Evolutionary conservation across 148 eudicot species (phyloP).

Genomic region (Cornus suecica): DNA sequence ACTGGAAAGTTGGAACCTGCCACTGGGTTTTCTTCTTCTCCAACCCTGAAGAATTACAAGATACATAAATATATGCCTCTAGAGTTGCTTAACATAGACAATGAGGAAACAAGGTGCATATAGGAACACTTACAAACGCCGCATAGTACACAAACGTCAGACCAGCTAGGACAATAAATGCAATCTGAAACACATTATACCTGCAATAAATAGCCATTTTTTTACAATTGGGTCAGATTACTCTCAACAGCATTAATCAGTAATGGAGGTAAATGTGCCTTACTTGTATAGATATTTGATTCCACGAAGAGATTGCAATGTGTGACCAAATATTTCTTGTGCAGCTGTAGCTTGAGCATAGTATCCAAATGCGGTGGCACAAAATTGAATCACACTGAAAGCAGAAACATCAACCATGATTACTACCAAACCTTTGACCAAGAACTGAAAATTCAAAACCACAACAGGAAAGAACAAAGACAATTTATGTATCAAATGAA

Average conservation of each 20-base stretch:
- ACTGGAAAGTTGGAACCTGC: conserved; percentile 77
- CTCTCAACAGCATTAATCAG: background rate
- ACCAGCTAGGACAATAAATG: conserved; percentile 66
- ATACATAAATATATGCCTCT: background rate
- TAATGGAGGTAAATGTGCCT: conserved; percentile 16
- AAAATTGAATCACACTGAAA: conserved; percentile 95
- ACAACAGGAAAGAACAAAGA: background rate
- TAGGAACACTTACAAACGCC: conserved; percentile 64
- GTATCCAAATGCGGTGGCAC: conserved; percentile 93
- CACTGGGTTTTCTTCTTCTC: conserved; percentile 85
- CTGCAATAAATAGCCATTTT: conserved; percentile 34
- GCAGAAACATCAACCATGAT: conserved; percentile 15
- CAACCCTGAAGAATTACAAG: conserved; percentile 62
- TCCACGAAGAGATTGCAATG: conserved; percentile 94
- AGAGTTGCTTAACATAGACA: background rate
- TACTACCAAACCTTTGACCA: conserved; percentile 11
- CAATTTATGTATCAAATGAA: background rate
- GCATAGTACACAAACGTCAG: conserved; percentile 84
- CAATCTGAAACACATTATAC: conserved; percentile 95
- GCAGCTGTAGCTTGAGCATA: conserved; percentile 99
- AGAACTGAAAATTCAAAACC: background rate
- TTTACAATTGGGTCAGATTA: background rate
- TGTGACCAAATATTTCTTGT: conserved; percentile 94
- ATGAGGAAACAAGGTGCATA: background rate
- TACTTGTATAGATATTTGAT: conserved; percentile 96